phyloP scores from a whole-genome alignment of 179 eudicot genomes.

The Pouteria campechiana region DNA sequence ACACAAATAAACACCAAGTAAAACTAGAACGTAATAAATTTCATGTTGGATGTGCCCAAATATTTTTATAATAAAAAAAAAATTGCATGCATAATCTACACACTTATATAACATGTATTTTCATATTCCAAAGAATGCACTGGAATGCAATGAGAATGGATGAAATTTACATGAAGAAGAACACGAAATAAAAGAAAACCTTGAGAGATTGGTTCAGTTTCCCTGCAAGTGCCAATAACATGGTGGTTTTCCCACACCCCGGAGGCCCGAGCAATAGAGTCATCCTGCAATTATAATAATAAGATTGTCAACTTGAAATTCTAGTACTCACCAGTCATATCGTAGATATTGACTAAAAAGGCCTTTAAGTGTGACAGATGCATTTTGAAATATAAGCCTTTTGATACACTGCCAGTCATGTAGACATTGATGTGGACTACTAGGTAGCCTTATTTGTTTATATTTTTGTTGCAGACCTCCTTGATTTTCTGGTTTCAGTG shows the following conservation, averaged over 20 bases:
- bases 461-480: no score
- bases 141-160: no score
- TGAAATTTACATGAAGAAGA: neutral
- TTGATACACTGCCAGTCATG: no score
- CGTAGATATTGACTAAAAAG: neutral
- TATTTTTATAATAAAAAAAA: no score
- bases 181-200: slow-evolving; percentile 1
- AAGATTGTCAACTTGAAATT: neutral
- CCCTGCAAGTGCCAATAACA: slow-evolving; percentile 24
- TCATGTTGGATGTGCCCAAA: no score
- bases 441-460: no score
- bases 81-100: no score
- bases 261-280: slow-evolving; percentile 28
- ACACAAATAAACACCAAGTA: neutral
- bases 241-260: slow-evolving; percentile 26
- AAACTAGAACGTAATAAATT: neutral
- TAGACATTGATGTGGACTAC: no score
- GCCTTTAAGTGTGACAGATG: no score
- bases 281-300: slow-evolving; percentile 11
- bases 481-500: no score
- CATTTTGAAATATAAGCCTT: no score
- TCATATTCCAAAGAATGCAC: no score
- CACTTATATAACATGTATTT: neutral
- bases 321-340: neutral
- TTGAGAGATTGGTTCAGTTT: slow-evolving; percentile 13